A percentile compares a stretch with the other conserved stretches of the same genome.
Evolutionary conservation across 371 early-diverging fungal species (phyloP).

Genomic region (Rhizopus arrhizus): DNA sequence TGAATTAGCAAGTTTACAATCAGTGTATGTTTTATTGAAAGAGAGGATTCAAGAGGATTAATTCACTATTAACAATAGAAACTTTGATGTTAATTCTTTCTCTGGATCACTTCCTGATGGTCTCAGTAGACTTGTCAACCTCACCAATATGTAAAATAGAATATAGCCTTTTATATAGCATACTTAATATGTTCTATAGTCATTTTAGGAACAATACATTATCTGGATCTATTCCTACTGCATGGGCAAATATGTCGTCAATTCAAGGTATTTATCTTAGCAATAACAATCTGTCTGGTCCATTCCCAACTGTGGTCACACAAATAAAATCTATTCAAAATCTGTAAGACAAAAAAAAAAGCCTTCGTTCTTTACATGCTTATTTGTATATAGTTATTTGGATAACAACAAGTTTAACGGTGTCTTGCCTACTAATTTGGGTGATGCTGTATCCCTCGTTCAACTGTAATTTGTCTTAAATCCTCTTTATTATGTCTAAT

Average conservation of each 20-base stretch:
- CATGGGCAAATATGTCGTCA: constrained; percentile 30
- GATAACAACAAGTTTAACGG: constrained; percentile 42
- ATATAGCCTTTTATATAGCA: constrained; percentile 4
- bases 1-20: constrained; percentile 27
- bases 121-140: constrained; percentile 25
- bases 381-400: constrained; percentile 19
- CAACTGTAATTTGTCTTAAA: constrained; percentile 27
- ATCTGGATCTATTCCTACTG: constrained; percentile 41
- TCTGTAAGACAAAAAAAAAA: constrained; percentile 23
- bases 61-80: constrained; percentile 26
- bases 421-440: constrained; percentile 30
- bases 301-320: constrained; percentile 32
- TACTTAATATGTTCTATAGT: constrained; percentile 16
- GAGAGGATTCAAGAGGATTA: no score
- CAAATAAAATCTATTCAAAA: constrained; percentile 19
- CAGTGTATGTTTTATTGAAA: constrained; percentile 20
- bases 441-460: constrained; percentile 20
- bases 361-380: not conserved
- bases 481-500: no score
- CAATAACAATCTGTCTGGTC: constrained; percentile 44
- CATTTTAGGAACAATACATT: constrained; percentile 51
- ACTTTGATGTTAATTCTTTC: constrained; percentile 40
- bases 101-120: constrained; percentile 34
- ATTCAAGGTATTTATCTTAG: constrained; percentile 36
- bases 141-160: constrained; percentile 37